A percentile compares a stretch with the other conserved stretches of the same genome.
phyloP scores from a whole-genome alignment of 345 rosid genomes.

The Erysimum cheiranthoides region DNA sequence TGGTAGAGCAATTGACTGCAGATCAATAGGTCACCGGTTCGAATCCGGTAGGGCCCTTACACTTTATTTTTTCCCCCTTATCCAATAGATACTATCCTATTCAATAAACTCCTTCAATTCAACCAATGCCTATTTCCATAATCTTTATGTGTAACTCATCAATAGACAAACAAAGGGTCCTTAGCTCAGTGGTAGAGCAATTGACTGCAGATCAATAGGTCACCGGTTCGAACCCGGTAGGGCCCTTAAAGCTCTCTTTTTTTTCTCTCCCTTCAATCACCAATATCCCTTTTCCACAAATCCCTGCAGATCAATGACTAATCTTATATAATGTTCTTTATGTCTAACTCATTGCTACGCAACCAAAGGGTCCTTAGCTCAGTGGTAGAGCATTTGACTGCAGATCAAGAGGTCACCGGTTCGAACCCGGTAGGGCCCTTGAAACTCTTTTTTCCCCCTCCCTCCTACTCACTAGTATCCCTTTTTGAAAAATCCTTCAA shows the following conservation, averaged over 20 bases:
- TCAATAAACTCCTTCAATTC: not conserved
- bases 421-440: constrained; percentile 52
- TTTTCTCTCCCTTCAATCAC: not conserved
- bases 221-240: constrained; percentile 56
- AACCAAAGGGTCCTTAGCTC: constrained; percentile 67
- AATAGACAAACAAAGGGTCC: constrained; percentile 44
- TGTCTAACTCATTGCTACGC: not conserved
- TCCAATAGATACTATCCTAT: not conserved
- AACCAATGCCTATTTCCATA: not conserved
- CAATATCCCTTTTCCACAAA: not conserved
- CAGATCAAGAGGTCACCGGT: constrained; percentile 78
- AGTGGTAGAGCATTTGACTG: constrained; percentile 89
- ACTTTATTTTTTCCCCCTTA: not conserved
- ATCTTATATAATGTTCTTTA: not conserved
- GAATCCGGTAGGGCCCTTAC: constrained; percentile 51
- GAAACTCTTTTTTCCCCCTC: not conserved
- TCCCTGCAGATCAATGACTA: not conserved
- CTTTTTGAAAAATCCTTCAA: constrained; percentile 17
- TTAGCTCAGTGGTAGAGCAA: constrained; percentile 87
- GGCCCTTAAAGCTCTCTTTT: constrained; percentile 27
- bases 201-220: constrained; percentile 84
- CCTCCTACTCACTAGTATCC: not conserved
- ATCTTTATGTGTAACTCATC: not conserved
- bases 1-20: constrained; percentile 91
- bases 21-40: constrained; percentile 79